Base-by-base conservation (phyloP, 1,284 basidiomycete species). In the Salmacisia buchloeana region DNA sequence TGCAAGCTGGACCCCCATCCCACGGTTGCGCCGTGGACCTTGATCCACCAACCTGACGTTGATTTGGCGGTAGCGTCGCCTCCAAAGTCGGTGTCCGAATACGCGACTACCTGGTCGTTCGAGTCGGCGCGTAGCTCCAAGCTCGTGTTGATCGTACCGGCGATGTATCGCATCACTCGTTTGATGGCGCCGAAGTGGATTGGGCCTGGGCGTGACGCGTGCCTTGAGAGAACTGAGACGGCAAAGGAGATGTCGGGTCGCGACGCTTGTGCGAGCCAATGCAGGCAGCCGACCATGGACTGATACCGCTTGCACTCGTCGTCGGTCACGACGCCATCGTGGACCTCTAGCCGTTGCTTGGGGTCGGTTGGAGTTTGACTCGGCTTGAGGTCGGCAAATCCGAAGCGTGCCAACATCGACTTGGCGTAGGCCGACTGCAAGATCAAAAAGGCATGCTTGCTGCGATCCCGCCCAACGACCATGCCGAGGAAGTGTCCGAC, bases 1-100 rank as follows among this genome's bases (percentile, higher is more conserved):
- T 49, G 46, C 13, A 49, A 25, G 6, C 29, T 49, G 21, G 46
- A 13, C 5, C 46, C 46, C 46, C 46, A 49, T 27, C 21, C 46
- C 46, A 49, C 46, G 5, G 46, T 49, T 25, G 46, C 46, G 29
- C 46, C 46, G 46, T 49, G 46, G 18, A 49, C 46, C 4, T n/a
- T 25, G 6, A 49, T 25, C 4, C 23, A n/a, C 18, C 23, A 49
- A 6, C 46, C 46, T 25, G 46, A 49, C 7, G 46, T 49, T 7
- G 46, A 49, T 23, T 49, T 49, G 6, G 46, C 46, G 21, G 46
- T n/a, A 18, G 23, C 13, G 46, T 49, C 46, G 12, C 46, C 46
- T 49, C 46, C 46, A 25, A 49, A 49, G 21, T 49, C 46, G 6
- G 46, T 25, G 18, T 49, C 46, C 4, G 46, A 49, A 25, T 49